Conservation (phyloP, 2,329 filamentous ascomycete genomes). For the Pseudogymnoascus sp. region DNA sequence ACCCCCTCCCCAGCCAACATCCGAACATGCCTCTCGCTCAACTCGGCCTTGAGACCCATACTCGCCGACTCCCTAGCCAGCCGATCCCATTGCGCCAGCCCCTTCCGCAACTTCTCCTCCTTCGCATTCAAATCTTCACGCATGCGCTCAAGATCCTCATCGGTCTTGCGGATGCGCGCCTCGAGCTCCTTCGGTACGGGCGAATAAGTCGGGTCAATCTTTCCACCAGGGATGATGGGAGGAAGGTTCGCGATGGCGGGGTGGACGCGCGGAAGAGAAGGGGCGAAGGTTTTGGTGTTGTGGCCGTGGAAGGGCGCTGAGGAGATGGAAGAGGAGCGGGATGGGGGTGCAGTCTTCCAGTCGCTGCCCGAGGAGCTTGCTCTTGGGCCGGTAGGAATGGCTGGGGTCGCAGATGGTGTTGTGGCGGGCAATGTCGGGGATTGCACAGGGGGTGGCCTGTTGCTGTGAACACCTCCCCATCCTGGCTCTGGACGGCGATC, state of each 20-base stretch:
- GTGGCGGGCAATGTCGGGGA: conserved; percentile 25
- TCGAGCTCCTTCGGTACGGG: conserved; percentile 21
- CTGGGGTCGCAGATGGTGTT: conserved; percentile 13
- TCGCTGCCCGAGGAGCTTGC: conserved; percentile 22
- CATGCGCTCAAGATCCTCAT: conserved; percentile 28
- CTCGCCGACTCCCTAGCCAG: conserved; percentile 24
- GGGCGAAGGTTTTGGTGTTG: conserved; percentile 11
- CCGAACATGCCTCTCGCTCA: conserved; percentile 30
- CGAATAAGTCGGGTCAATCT: conserved; percentile 27
- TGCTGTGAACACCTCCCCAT: conserved; percentile 25
- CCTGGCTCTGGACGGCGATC: conserved; percentile 25
- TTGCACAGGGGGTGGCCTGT: conserved; percentile 20
- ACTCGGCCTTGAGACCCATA: conserved; percentile 27
- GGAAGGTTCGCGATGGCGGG: conserved; percentile 29
- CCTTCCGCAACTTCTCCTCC: conserved; percentile 27
- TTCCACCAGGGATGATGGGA: conserved; percentile 27
- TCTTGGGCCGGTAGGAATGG: conserved; percentile 26
- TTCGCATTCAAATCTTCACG: conserved; percentile 26
- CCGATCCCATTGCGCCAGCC: conserved; percentile 28
- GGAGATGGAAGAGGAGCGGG: conserved; percentile 24
- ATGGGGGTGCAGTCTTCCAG: conserved; percentile 24
- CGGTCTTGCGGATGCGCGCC: conserved; percentile 25
- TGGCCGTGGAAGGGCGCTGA: conserved; percentile 21
- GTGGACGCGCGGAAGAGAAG: conserved; percentile 22
- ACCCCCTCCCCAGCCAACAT: conserved; percentile 29